These are phyloP conservation scores for Pseudomicrostroma phylloplanum DNA, from an alignment of 1,284 basidiomycete genomes.

Conservation along the genomic window DNA sequence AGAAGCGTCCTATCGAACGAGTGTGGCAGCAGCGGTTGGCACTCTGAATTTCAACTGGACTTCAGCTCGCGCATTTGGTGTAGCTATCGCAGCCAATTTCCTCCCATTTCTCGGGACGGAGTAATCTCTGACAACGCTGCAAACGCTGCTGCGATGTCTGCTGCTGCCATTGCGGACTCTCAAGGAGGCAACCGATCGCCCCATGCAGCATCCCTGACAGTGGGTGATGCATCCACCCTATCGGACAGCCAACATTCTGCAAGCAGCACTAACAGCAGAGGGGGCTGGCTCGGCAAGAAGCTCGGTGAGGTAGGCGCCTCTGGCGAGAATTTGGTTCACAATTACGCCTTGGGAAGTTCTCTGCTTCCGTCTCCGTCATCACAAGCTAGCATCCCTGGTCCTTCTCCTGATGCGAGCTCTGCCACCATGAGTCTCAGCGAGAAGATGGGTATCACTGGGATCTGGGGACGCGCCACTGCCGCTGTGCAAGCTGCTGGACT, in stretches of 20 bases:
- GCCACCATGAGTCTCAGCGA: slow-evolving; percentile 24
- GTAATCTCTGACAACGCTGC: slow-evolving; percentile 41
- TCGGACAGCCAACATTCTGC: not conserved
- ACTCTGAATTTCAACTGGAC: slow-evolving; percentile 19
- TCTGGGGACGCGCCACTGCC: slow-evolving; percentile 41
- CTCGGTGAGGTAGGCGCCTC: too few species aligned
- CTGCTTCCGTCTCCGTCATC: not conserved
- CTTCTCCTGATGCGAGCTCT: not conserved
- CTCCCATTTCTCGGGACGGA: slow-evolving; percentile 44
- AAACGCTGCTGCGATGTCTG: slow-evolving; percentile 20
- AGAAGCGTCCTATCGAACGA: too few species aligned
- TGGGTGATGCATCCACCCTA: not conserved
- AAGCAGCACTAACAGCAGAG: not conserved
- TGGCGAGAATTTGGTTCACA: too few species aligned
- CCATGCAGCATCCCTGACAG: not conserved
- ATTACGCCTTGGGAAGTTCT: too few species aligned
- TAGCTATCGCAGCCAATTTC: slow-evolving; percentile 45
- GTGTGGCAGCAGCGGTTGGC: not conserved
- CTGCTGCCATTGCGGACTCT: slow-evolving; percentile 6
- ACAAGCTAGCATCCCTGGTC: not conserved
- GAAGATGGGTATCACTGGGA: slow-evolving; percentile 38
- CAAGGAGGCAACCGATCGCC: slow-evolving; percentile 7
- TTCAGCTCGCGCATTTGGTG: slow-evolving; percentile 45
- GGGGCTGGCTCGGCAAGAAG: too few species aligned
- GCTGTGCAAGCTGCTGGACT: slow-evolving; percentile 35